phyloP scores from a whole-genome alignment of 257 asterid species.

The Thymus quinquecostatus region DNA sequence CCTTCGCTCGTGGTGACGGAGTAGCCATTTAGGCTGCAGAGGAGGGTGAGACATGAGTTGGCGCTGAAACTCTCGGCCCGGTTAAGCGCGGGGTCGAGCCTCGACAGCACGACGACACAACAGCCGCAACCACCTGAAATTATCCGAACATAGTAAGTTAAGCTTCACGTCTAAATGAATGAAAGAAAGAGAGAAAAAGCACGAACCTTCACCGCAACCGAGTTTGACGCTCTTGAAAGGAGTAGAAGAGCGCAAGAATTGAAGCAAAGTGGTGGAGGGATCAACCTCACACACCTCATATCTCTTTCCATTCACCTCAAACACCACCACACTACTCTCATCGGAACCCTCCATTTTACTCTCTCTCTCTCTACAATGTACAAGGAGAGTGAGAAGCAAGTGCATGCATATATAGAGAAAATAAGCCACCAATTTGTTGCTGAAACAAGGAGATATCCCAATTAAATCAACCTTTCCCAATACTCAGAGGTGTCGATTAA shows the following conservation, averaged over 20 bases:
- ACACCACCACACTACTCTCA: slow-evolving; percentile 34
- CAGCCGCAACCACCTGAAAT: slow-evolving; percentile 31
- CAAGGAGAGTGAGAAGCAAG: not conserved
- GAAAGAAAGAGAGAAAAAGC: not conserved
- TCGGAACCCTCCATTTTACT: not conserved
- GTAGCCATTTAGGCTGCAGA: slow-evolving; percentile 29
- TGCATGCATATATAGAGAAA: no score
- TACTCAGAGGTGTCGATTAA: no score
- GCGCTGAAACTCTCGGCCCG: slow-evolving; percentile 18
- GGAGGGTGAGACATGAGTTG: slow-evolving; percentile 32
- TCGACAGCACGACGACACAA: slow-evolving; percentile 25
- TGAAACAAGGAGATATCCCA: no score
- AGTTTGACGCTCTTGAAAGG: slow-evolving; percentile 84
- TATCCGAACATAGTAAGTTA: no score
- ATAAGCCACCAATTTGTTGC: no score
- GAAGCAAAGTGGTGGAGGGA: slow-evolving; percentile 71
- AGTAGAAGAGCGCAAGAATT: slow-evolving; percentile 62
- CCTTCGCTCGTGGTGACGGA: slow-evolving; percentile 33
- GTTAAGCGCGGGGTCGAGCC: not conserved
- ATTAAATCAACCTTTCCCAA: no score
- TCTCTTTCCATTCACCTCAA: slow-evolving; percentile 68
- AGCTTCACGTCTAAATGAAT: no score
- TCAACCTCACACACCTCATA: slow-evolving; percentile 56
- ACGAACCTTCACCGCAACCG: slow-evolving; percentile 82
- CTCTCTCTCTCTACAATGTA: no score